Conservation (phyloP, 148 eudicot species). For the Persicaria tinctoria region DNA sequence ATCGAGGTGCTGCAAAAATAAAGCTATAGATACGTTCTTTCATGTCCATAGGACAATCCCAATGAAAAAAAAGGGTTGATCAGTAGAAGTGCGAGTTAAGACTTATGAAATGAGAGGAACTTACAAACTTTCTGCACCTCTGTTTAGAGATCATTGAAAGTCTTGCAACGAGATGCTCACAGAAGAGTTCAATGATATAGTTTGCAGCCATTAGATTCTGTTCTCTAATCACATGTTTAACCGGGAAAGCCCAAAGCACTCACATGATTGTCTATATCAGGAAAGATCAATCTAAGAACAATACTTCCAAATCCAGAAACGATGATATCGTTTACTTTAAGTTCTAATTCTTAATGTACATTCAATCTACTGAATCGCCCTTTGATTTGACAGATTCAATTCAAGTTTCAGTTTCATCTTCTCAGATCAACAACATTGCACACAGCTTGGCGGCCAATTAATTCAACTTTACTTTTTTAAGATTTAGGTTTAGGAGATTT, state of each 20-base stretch:
- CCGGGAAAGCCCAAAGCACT: conserved; percentile 11
- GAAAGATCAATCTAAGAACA: neutral
- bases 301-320: too few relatives aligned
- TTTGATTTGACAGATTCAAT: neutral
- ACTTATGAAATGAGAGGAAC: neutral
- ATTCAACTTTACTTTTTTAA: neutral
- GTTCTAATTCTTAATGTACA: too few relatives aligned
- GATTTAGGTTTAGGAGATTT: neutral
- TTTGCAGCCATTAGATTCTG: conserved; percentile 95
- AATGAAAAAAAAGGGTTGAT: conserved; percentile 12
- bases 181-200: conserved; percentile 88
- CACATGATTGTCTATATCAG: neutral
- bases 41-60: conserved; percentile 79
- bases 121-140: conserved; percentile 35
- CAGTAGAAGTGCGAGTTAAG: neutral
- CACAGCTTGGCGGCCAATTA: too few relatives aligned
- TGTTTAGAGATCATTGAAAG: conserved; percentile 72
- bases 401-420: neutral
- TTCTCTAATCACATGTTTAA: conserved; percentile 96
- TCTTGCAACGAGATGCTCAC: conserved; percentile 70
- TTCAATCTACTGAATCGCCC: too few relatives aligned
- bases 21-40: conserved; percentile 88
- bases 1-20: conserved; percentile 85
- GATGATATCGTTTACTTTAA: too few relatives aligned
- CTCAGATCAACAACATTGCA: neutral